Evolutionary conservation across 2,329 filamentous ascomycete species (phyloP).

Genomic region (Paracoccidioides lutzii): DNA sequence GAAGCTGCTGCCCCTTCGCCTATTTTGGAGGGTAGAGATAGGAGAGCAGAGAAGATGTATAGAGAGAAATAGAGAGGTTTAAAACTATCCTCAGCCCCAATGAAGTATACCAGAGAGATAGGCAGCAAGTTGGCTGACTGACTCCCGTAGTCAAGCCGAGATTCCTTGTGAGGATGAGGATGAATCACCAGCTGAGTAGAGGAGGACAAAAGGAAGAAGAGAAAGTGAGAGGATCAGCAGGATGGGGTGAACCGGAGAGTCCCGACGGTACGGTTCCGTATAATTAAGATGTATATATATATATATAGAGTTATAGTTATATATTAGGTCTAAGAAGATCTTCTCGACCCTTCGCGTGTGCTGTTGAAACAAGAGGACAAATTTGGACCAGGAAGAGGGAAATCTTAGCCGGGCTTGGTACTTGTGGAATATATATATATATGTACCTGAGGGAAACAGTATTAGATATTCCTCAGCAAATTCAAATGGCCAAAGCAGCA

Average conservation of each 20-base stretch:
- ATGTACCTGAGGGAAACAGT: too few relatives aligned
- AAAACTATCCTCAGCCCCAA: not conserved
- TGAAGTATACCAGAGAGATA: not conserved
- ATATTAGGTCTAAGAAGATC: too few relatives aligned
- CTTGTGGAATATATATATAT: not conserved
- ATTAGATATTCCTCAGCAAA: too few relatives aligned
- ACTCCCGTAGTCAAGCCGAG: not conserved
- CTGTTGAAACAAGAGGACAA: not conserved
- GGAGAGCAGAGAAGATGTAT: not conserved
- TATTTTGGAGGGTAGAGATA: not conserved
- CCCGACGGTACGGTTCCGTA: not conserved
- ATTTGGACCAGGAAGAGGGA: not conserved
- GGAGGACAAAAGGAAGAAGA: not conserved
- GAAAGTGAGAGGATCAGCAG: not conserved
- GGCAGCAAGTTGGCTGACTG: not conserved
- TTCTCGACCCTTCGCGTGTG: too few relatives aligned
- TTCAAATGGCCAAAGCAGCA: too few relatives aligned
- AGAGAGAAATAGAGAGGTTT: not conserved
- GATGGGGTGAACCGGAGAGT: not conserved
- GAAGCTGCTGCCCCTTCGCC: not conserved
- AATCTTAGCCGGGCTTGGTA: not conserved
- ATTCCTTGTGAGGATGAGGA: not conserved
- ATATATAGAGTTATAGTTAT: not conserved
- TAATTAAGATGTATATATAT: not conserved
- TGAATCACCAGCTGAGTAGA: not conserved